Base-by-base conservation (phyloP, 129 eudicot species). In the Ambrosia artemisiifolia region DNA sequence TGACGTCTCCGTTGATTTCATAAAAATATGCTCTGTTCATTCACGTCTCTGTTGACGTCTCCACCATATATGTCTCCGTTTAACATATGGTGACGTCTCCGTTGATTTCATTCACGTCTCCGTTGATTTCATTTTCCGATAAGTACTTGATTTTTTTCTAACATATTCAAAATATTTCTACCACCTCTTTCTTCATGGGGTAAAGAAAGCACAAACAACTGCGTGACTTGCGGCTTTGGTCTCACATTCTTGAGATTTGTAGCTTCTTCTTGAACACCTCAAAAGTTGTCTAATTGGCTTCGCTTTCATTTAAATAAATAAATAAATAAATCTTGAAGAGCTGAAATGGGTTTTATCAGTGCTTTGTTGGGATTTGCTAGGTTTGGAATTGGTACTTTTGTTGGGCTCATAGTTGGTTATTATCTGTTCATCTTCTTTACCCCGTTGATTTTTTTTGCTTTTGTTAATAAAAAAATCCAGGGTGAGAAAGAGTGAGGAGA, bases 321-420 rank as follows among this genome's bases (percentile, higher is more conserved):
- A 56, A 57, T 6, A 0, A 4, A 55, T n/a, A 48, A 71, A 46
- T 42, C 42, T 72, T 57, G 65, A 30, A 35, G 53, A 46, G 33
- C 50, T 62, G 76, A 77, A 68, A 88, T 88, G 95, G 95, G 95
- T 46, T 42, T 88, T 11, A 18, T 88, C 33, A 88, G 89, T 75
- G 83, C 83, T n/a, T 46, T 88, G 24, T 60, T 85, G 75, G 91
- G 95, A 20, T 78, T 88, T 54, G 61, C 75, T 77, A 85, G 91
- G 61, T 88, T 83, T 73, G 92, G 92, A 73, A 74, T 82, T 79
- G 92, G 92, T 50, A 63, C 84, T 82, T 81, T 88, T 68, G 69
- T 83, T 66, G 92, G 92, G 1, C 78, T 87, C 55, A 75, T 79
- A 19, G 67, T 87, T 46, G 92, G 92, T 7, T 87, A 87, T 63